Evolutionary conservation across 768 basidiomycete genomes (phyloP).

Genomic region (Hortiboletus flavorubellus): DNA sequence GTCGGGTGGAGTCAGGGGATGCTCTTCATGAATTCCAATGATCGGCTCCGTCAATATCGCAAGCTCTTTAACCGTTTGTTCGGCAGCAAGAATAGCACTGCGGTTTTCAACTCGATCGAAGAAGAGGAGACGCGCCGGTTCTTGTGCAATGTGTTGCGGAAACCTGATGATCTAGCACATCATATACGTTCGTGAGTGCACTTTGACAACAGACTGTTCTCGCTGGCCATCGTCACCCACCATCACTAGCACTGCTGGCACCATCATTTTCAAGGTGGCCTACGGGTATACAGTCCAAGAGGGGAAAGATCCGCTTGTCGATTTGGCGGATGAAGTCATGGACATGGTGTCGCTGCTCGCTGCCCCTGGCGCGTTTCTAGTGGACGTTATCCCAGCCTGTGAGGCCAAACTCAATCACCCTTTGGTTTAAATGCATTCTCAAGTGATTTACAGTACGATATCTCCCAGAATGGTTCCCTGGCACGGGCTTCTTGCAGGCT

Average conservation of each 20-base stretch:
- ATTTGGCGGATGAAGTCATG: conserved; percentile 25
- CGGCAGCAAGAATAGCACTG: conserved; percentile 9
- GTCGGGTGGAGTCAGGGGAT: conserved; percentile 12
- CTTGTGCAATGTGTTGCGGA: conserved; percentile 13
- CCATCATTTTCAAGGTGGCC: conserved; percentile 36
- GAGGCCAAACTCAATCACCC: background rate
- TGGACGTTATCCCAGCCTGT: conserved; percentile 24
- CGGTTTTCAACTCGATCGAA: conserved; percentile 12
- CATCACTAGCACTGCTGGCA: conserved; percentile 5
- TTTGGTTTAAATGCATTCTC: background rate
- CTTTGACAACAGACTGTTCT: background rate
- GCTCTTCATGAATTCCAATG: conserved; percentile 5
- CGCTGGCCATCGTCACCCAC: background rate
- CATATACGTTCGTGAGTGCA: conserved; percentile 23
- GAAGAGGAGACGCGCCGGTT: conserved; percentile 20
- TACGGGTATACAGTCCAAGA: conserved; percentile 41
- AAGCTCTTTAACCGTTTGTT: conserved; percentile 8
- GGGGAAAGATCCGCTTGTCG: conserved; percentile 36
- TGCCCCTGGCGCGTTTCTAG: conserved; percentile 16
- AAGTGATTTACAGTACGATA: conserved; percentile 20
- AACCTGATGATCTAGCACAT: conserved; percentile 12
- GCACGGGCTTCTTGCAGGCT: conserved; percentile 32
- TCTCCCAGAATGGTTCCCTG: conserved; percentile 36
- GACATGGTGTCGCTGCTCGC: conserved; percentile 6
- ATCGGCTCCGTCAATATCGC: conserved; percentile 14